Evolutionary conservation across 1,139 yeast species (phyloP), one percentile per base, ranked within the genome.

Genomic region (Zygosaccharomyces sapae): DNA sequence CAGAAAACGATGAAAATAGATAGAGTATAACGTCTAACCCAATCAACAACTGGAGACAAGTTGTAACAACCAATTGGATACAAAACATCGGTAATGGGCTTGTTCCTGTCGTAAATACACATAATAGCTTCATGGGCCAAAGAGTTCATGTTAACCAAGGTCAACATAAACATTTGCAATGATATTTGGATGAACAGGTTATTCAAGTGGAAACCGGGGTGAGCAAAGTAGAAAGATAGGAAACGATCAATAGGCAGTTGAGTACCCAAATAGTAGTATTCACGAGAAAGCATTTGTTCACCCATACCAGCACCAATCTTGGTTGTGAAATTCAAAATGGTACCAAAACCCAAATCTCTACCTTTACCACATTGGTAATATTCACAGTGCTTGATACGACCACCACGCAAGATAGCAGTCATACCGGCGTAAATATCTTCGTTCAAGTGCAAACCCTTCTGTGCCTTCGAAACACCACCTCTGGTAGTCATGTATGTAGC

Each of bases 221-320:
- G 98, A 52, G 97, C 98, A 70, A 89, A 92, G 77, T 86, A 92
- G 80, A 92, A 92, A 13, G 97, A 88, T 67, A 92, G 78, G 83
- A 92, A 92, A 71, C 98, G 86, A 70, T 92, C 98, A 61, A 92
- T 76, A 49, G 97, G 98, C 62, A 92, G 80, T 72, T 92, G 98
- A 53, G 98, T 92, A 61, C 97, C 96, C 69, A 92, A 76, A 71
- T 92, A 92, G 73, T 90, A 92, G 75, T 92, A 92, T 72, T 92
- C 98, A 76, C 98, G 86, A 49, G 97, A 89, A 67, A 92, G 77
- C 94, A 92, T 90, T 73, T 92, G 98, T 73, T 92, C 98, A 74
- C 98, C 98, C 98, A 92, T 92, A 86, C 98, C 98, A 65, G 97
- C 96, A 77, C 98, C 98, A 82, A 92, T 92, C 79, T 92, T 92